These are phyloP conservation scores for Talaromyces sp. DNA, from an alignment of 2,329 filamentous ascomycete species.

Conservation along the genomic window DNA sequence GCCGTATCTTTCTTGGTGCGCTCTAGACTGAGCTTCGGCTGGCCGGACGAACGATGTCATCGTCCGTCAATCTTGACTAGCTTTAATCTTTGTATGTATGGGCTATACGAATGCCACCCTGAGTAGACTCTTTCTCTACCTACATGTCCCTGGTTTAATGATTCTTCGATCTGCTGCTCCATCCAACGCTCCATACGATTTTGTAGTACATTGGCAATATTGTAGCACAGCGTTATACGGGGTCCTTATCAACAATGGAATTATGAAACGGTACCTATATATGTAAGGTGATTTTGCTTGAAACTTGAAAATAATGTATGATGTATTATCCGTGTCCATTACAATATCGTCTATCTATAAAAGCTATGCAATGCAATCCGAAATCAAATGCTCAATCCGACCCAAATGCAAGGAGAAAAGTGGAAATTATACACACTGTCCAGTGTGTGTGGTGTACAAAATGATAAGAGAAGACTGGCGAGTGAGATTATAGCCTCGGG, in stretches of 20 bases:
- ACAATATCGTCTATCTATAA: not conserved
- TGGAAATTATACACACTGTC: not conserved
- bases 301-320: not conserved
- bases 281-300: not conserved
- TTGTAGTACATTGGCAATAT: not conserved
- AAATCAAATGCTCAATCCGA: not conserved
- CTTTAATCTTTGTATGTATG: too few relatives aligned
- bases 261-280: not conserved
- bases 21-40: not conserved
- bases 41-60: not conserved
- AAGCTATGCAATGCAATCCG: not conserved
- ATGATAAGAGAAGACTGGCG: not conserved
- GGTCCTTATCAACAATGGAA: not conserved
- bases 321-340: not conserved
- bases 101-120: too few relatives aligned
- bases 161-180: too few relatives aligned
- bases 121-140: too few relatives aligned
- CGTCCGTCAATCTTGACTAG: too few relatives aligned
- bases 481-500: slow-evolving; percentile 19
- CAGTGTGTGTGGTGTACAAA: not conserved
- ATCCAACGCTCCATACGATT: not conserved
- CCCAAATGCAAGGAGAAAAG: not conserved
- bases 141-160: too few relatives aligned
- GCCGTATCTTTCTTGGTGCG: not conserved
- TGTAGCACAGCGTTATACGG: not conserved